These are phyloP conservation scores for Tulasnella sp. DNA, from an alignment of 768 basidiomycete species.

Conservation along the genomic window DNA sequence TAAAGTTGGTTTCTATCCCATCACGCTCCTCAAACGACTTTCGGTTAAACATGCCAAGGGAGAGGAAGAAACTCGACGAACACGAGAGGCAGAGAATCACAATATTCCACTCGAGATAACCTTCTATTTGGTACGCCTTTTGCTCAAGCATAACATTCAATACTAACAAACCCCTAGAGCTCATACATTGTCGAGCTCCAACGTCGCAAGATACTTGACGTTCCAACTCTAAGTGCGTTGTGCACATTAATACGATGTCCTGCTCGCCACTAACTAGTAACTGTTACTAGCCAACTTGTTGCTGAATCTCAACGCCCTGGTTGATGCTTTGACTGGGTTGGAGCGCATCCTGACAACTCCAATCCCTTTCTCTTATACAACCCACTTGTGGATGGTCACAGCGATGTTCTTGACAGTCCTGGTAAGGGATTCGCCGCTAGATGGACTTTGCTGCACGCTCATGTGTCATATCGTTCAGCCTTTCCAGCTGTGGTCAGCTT, in stretches of 20 bases:
- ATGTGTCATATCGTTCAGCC: constrained; percentile 33
- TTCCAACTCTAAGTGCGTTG: constrained; percentile 46
- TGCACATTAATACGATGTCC: constrained; percentile 17
- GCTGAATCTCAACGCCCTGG: constrained; percentile 32
- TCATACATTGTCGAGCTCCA: constrained; percentile 55
- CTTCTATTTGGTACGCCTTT: not conserved
- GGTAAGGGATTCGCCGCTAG: constrained; percentile 30
- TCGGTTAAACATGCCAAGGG: constrained; percentile 36
- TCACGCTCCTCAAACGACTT: constrained; percentile 40
- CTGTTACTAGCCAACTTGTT: constrained; percentile 32
- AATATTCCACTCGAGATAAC: constrained; percentile 54
- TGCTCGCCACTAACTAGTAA: constrained; percentile 2
- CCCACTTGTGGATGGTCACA: constrained; percentile 57
- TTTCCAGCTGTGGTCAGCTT: constrained; percentile 44
- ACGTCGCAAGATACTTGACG: constrained; percentile 39
- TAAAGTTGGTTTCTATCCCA: constrained; percentile 67
- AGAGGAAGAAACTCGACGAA: constrained; percentile 39
- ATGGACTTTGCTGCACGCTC: constrained; percentile 27
- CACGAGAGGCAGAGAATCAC: too few species aligned
- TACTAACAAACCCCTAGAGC: too few species aligned
- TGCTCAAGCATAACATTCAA: too few species aligned
- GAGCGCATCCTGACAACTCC: constrained; percentile 65
- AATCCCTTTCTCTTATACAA: constrained; percentile 63
- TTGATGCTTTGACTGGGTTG: constrained; percentile 52
- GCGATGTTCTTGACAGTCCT: constrained; percentile 46